phyloP scores from a whole-genome alignment of 441 rosid species.

The Viola pubescens region DNA sequence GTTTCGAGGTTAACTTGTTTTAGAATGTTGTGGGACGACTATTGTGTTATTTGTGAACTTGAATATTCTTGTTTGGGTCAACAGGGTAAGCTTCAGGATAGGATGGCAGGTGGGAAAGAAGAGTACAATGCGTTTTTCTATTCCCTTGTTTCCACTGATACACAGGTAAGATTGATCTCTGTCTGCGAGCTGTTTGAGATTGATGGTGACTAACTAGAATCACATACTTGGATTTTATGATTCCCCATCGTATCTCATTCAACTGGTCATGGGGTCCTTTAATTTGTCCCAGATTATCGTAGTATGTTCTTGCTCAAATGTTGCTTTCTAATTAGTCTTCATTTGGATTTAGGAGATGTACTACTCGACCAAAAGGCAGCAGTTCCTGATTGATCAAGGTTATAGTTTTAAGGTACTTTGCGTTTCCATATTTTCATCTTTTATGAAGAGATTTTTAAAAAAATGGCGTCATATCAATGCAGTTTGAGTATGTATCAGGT shows the following conservation, averaged over 20 bases:
- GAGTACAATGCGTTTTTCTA: constrained; percentile 97
- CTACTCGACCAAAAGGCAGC: constrained; percentile 94
- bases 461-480: no score
- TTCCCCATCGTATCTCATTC: no score
- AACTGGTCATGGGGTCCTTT: no score
- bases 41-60: neutral
- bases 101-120: constrained; percentile 98
- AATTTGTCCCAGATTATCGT: no score
- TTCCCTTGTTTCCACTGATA: constrained; percentile 89
- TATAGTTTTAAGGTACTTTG: constrained; percentile 74
- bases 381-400: constrained; percentile 95
- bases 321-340: neutral
- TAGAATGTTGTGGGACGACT: no score
- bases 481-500: no score
- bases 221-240: no score
- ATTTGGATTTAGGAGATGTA: constrained; percentile 70
- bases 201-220: neutral
- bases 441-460: neutral
- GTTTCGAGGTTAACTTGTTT: no score
- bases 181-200: constrained; percentile 3
- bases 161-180: constrained; percentile 43
- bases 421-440: neutral
- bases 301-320: no score
- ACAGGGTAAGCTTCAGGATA: constrained; percentile 88
- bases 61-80: constrained; percentile 9